phyloP scores from a whole-genome alignment of 176 grass and related monocot species.

The Oryza glumipatula region DNA sequence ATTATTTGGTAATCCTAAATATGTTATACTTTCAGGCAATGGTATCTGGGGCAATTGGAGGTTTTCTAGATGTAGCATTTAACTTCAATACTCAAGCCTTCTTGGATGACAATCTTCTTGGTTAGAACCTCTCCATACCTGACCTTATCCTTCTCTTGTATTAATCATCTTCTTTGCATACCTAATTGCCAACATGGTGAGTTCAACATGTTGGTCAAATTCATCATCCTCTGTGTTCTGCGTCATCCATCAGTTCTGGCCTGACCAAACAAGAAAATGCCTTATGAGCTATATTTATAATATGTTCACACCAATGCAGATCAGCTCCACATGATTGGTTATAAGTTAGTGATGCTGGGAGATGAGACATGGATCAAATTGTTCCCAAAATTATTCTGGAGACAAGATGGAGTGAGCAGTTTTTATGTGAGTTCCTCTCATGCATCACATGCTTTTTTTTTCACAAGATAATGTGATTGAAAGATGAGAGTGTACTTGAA shows the following conservation, averaged over 20 bases:
- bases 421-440: constrained; percentile 77
- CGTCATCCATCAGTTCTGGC: not conserved
- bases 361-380: constrained; percentile 99
- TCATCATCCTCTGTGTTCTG: not conserved
- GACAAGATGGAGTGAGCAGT: constrained; percentile 96
- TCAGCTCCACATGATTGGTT: constrained; percentile 82
- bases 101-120: constrained; percentile 93
- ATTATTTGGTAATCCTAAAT: not conserved
- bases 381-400: constrained; percentile 83
- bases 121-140: constrained; percentile 45
- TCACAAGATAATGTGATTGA: not conserved
- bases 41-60: constrained; percentile 93
- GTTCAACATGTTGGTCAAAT: not conserved
- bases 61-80: constrained; percentile 95
- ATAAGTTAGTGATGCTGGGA: constrained; percentile 89
- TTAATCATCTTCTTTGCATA: constrained; percentile 8
- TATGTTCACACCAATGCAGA: constrained; percentile 49
- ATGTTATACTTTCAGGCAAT: constrained; percentile 64
- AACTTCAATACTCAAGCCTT: constrained; percentile 97
- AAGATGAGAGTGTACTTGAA: not conserved
- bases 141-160: not conserved
- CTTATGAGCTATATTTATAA: constrained; percentile 25
- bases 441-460: not conserved
- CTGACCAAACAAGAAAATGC: not conserved
- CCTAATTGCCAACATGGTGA: constrained; percentile 15